phyloP scores from a whole-genome alignment of 495 filamentous ascomycete species.

The Penicillium simplicissimum region DNA sequence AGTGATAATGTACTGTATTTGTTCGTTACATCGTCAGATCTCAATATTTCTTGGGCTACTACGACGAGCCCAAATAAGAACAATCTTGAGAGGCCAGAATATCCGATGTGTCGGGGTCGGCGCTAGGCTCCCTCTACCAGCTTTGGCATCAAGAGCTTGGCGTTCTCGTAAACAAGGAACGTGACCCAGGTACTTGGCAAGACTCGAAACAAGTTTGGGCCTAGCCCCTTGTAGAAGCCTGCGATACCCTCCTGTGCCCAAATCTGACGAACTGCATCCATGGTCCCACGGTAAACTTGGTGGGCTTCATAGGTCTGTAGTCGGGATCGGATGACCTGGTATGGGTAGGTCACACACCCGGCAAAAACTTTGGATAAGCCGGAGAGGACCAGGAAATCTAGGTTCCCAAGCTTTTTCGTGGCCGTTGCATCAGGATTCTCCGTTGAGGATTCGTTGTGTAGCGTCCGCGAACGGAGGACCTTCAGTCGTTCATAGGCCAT shows the following conservation, averaged over 20 bases:
- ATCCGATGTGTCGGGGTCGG: too few relatives aligned
- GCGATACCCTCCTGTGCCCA: conserved; percentile 75
- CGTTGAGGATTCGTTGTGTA: neutral
- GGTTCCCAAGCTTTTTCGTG: conserved; percentile 57
- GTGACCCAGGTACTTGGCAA: conserved; percentile 95
- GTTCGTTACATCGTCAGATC: too few relatives aligned
- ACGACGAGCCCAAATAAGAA: neutral
- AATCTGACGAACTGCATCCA: conserved; percentile 70
- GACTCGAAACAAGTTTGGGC: conserved; percentile 84
- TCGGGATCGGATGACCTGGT: conserved; percentile 85
- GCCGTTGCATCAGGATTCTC: conserved; percentile 6
- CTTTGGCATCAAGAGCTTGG: conserved; percentile 51
- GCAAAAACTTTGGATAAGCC: conserved; percentile 85
- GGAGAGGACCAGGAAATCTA: conserved; percentile 75
- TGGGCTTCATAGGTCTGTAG: conserved; percentile 84
- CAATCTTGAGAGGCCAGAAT: neutral
- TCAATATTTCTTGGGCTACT: neutral
- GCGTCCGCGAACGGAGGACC: conserved; percentile 46
- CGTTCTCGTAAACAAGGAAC: conserved; percentile 98
- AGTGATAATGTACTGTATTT: too few relatives aligned
- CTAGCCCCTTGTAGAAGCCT: conserved; percentile 92
- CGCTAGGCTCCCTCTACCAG: conserved; percentile 2
- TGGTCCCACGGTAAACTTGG: conserved; percentile 61
- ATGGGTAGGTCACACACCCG: conserved; percentile 84
- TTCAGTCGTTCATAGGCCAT: conserved; percentile 92